These are phyloP conservation scores for Periglandula ipomoeae DNA, from an alignment of 2,329 filamentous ascomycete species.

Conservation along the genomic window DNA sequence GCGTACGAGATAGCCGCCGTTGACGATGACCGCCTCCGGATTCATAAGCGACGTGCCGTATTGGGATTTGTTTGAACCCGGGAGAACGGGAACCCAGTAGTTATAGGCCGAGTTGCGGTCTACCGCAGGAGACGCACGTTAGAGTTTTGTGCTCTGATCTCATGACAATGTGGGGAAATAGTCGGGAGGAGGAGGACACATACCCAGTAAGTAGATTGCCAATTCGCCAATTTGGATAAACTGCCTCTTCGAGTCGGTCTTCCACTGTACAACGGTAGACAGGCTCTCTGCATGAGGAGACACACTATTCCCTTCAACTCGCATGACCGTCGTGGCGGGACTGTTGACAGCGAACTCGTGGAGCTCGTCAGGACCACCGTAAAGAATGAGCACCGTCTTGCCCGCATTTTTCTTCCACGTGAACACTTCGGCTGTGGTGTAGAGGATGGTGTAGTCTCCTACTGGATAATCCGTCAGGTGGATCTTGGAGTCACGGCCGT, in stretches of 20 bases:
- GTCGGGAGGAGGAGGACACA: background rate
- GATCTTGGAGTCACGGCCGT: conserved; percentile 57
- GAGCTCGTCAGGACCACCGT: conserved; percentile 50
- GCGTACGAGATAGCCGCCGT: conserved; percentile 56
- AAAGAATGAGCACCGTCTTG: conserved; percentile 53
- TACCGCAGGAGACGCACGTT: conserved; percentile 12
- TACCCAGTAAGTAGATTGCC: conserved; percentile 31
- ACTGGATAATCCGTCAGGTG: conserved; percentile 59
- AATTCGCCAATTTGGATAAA: conserved; percentile 28
- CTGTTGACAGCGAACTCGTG: conserved; percentile 50
- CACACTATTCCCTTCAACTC: conserved; percentile 20
- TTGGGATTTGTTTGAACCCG: conserved; percentile 18
- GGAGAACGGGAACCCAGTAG: conserved; percentile 56
- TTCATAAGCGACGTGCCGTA: conserved; percentile 28
- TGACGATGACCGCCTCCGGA: conserved; percentile 43
- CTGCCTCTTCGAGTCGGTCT: conserved; percentile 18
- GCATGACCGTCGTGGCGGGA: conserved; percentile 5
- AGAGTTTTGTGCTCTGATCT: background rate
- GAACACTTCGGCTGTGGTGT: conserved; percentile 61
- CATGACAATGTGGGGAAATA: background rate
- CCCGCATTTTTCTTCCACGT: conserved; percentile 57
- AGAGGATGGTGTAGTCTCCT: conserved; percentile 49
- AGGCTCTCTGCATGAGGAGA: conserved; percentile 12
- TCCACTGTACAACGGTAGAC: conserved; percentile 23
- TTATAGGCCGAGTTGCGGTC: conserved; percentile 60